Base-by-base conservation (phyloP, 2,329 filamentous ascomycete genomes). In the Curvularia spicifera region DNA sequence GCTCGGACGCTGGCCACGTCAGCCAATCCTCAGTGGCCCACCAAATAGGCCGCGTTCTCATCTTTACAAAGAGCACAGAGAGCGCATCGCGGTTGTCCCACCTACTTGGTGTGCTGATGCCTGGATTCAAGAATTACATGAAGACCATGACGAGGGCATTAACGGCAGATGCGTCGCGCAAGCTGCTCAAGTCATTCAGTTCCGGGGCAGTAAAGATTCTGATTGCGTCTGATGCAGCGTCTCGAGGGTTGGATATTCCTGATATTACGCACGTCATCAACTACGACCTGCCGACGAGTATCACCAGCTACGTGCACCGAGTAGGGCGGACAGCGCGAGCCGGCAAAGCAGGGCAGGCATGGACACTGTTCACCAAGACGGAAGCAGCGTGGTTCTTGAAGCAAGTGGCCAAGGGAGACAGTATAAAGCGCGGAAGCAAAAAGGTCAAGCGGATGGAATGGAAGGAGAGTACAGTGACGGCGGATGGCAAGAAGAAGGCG, bases 311-410 rank as follows among this genome's bases (percentile, higher is more conserved):
- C 69, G 88, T 98, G 4, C 95, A 98, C 75, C 89, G 95, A 40
- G 92, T 97, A 1, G 94, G 95, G 37, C 87, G 95, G 56, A 97
- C 94, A 0, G 94, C 94, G 0, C 85, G 93, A 73, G 95, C 91
- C 0, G 92, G 90, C 1, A 86, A 87, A 53, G 66, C 79, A 1
- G 94, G 94, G 1, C 83, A 87, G 47, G 92, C 94, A 0, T 97
- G 93, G 91, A 97, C 93, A 0, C 79, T 99, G 12, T 88, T 96
- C 48, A 89, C 88, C 4, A 89, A 93, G 67, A 84, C 85, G 2
- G 93, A 99, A 78, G 93, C 89, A 22, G 86, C 90, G 44, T 97
- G 95, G 93, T 99, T 98, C 78, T 93, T 91, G 85, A 89, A 90
- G 58, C 90, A 91, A 67, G 89, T 98, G 61, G 90, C 87, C 1